Conservation (phyloP, 1,284 basidiomycete genomes). For the Neolentinus lepideus region DNA sequence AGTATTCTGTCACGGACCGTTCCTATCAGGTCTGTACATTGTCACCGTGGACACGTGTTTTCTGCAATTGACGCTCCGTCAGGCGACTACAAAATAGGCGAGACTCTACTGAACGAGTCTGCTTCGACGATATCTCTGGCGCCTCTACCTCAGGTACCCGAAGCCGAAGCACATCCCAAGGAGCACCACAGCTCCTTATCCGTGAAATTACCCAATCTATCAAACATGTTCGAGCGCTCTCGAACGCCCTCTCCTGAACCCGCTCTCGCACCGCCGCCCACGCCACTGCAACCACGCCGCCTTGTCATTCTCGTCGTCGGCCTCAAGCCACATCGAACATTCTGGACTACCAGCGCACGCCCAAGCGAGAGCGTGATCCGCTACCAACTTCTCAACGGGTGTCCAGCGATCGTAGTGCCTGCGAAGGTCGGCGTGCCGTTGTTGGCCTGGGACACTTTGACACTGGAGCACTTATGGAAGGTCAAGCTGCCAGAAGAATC, state of each 20-base stretch:
- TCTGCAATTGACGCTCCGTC: background rate
- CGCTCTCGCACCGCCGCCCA: conserved; percentile 30
- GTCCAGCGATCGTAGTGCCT: conserved; percentile 51
- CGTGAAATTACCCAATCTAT: conserved; percentile 19
- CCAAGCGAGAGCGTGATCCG: conserved; percentile 56
- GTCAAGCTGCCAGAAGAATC: conserved; percentile 29
- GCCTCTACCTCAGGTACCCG: conserved; percentile 17
- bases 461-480: conserved; percentile 50
- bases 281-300: conserved; percentile 39
- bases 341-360: conserved; percentile 53
- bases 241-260: conserved; percentile 43
- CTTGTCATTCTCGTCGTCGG: conserved; percentile 50
- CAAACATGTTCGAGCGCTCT: conserved; percentile 37
- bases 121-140: conserved; percentile 44
- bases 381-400: conserved; percentile 55
- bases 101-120: conserved; percentile 48
- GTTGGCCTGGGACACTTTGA: conserved; percentile 54
- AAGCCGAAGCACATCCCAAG: background rate
- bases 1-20: conserved; percentile 61
- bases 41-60: background rate
- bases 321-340: conserved; percentile 48
- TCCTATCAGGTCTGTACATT: conserved; percentile 35
- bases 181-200: background rate
- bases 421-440: conserved; percentile 52
- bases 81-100: conserved; percentile 57